phyloP scores from a whole-genome alignment of 192 early-diverging fungal genomes.

The Coemansia sp. region DNA sequence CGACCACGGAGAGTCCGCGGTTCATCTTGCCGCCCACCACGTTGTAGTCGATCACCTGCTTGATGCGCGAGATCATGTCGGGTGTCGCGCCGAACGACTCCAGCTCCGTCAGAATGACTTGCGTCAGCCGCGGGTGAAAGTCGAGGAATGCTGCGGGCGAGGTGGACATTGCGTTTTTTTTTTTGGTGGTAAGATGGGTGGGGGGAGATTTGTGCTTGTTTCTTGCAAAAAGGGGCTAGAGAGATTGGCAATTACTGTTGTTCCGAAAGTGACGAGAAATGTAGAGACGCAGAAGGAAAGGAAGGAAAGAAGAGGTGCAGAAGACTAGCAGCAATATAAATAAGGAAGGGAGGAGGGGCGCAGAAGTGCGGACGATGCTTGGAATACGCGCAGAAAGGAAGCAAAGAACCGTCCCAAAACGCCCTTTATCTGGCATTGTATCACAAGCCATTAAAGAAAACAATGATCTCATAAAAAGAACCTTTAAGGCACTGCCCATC shows the following conservation, averaged over 20 bases:
- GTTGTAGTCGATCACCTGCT: constrained; percentile 64
- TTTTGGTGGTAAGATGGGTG: no score
- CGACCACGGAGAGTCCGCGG: constrained; percentile 93
- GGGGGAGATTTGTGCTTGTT: neutral
- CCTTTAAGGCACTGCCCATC: no score
- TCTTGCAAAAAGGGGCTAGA: neutral
- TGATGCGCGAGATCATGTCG: constrained; percentile 67
- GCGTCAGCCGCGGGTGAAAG: constrained; percentile 70
- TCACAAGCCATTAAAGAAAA: no score
- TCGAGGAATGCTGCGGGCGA: constrained; percentile 64
- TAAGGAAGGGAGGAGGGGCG: no score
- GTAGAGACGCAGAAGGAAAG: neutral
- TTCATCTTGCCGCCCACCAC: constrained; percentile 90
- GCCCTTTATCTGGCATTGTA: no score
- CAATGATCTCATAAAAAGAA: no score
- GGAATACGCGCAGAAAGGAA: no score
- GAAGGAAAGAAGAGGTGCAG: neutral
- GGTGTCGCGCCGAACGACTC: constrained; percentile 66
- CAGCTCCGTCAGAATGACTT: constrained; percentile 75
- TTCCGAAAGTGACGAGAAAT: neutral
- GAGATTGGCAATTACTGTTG: neutral
- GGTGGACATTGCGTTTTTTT: constrained; percentile 41
- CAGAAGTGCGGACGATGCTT: no score
- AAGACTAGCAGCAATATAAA: no score
- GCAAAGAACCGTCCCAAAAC: no score